Evolutionary conservation across 2,329 filamentous ascomycete genomes (phyloP).

Genomic region (Cytospora leucostoma): DNA sequence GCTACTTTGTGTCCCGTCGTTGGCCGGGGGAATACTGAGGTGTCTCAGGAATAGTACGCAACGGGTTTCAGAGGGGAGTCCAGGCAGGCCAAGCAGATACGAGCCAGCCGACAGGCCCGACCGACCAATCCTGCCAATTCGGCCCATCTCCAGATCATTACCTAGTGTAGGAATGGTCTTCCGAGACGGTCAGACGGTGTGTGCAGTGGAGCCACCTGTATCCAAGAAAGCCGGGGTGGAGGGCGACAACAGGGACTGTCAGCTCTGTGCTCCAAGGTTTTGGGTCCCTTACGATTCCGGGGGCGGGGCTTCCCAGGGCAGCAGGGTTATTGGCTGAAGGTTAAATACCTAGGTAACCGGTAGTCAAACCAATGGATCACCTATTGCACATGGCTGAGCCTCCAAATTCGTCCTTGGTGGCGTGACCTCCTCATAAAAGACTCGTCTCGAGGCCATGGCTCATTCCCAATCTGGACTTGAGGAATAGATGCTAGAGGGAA

Average conservation of each 20-base stretch:
- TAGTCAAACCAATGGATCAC: neutral
- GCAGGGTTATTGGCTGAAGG: neutral
- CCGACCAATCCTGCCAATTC: too few species aligned
- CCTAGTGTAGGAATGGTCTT: too few species aligned
- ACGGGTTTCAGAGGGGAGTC: neutral
- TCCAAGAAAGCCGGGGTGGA: too few species aligned
- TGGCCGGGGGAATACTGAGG: neutral
- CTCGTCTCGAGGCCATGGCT: neutral
- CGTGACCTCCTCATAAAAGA: neutral
- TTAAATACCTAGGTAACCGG: too few species aligned
- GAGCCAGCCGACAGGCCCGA: neutral
- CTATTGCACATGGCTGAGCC: neutral
- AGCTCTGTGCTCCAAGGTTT: too few species aligned
- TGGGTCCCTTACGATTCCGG: too few species aligned
- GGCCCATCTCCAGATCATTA: too few species aligned
- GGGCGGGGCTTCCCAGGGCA: too few species aligned
- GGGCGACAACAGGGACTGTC: too few species aligned
- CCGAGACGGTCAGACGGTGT: too few species aligned
- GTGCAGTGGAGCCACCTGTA: too few species aligned
- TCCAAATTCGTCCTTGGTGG: neutral
- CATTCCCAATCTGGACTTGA: neutral
- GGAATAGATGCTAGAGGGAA: neutral
- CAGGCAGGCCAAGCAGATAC: neutral
- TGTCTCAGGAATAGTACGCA: neutral
- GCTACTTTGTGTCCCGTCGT: neutral